Conservation (phyloP, 176 grass and related monocot genomes). For the Avena sativa region DNA sequence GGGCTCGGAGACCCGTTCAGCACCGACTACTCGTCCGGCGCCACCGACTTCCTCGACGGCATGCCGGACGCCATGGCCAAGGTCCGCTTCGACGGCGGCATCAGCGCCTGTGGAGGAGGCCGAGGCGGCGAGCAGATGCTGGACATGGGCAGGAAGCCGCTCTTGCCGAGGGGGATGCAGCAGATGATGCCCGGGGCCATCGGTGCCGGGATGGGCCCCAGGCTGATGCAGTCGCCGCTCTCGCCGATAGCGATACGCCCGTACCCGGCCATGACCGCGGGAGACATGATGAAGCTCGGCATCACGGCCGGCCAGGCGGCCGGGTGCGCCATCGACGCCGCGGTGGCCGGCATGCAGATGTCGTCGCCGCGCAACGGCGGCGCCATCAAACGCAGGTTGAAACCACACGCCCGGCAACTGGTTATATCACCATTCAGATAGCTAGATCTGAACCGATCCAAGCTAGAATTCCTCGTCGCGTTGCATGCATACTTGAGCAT, state of each 20-base stretch:
- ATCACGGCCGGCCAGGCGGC: conserved; percentile 55
- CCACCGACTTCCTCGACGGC: conserved; percentile 47
- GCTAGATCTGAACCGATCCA: conserved; percentile 48
- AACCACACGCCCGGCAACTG: background rate
- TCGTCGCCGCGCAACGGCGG: conserved; percentile 54
- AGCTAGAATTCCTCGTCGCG: background rate
- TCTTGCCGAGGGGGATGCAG: conserved; percentile 57
- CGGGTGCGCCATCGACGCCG: conserved; percentile 54
- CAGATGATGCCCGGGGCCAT: conserved; percentile 53
- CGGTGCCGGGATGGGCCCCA: conserved; percentile 29
- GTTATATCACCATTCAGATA: background rate
- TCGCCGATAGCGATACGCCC: conserved; percentile 67
- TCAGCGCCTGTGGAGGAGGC: background rate
- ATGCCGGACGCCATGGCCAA: conserved; percentile 46
- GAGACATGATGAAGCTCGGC: conserved; percentile 61
- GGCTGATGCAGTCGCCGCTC: conserved; percentile 51
- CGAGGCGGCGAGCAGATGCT: conserved; percentile 26
- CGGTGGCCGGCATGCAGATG: conserved; percentile 70
- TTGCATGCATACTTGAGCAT: conserved; percentile 26
- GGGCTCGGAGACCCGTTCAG: conserved; percentile 69
- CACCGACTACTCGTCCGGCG: conserved; percentile 48
- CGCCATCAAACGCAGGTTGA: conserved; percentile 81
- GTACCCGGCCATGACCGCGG: conserved; percentile 39
- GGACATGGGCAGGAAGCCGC: conserved; percentile 53
- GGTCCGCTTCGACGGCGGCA: conserved; percentile 45